phyloP scores from a whole-genome alignment of 2,329 filamentous ascomycete species.

The Diplodia scrobiculata region DNA sequence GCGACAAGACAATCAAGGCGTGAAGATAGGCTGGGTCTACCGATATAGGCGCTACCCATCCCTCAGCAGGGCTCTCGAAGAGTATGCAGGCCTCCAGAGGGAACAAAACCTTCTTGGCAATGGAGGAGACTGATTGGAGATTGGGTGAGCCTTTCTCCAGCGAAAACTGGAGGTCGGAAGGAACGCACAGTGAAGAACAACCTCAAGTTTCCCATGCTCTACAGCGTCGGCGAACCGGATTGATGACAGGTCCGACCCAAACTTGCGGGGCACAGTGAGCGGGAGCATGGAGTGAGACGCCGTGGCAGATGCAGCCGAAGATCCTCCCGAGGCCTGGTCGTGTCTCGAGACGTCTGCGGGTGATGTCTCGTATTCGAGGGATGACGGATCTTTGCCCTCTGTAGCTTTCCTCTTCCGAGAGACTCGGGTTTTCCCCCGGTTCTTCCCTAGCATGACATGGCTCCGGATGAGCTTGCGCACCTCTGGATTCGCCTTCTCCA shows the following conservation, averaged over 20 bases:
- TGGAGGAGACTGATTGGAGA: neutral
- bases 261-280: no score
- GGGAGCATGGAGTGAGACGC: no score
- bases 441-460: constrained; percentile 52
- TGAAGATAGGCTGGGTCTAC: neutral
- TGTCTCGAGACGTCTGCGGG: no score
- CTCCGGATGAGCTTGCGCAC: constrained; percentile 46
- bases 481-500: constrained; percentile 38
- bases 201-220: neutral
- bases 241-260: no score
- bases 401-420: neutral
- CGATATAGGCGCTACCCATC: neutral
- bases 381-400: neutral
- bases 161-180: neutral
- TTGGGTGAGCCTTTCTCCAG: neutral
- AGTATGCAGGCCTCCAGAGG: neutral
- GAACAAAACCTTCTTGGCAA: neutral
- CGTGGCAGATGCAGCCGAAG: neutral
- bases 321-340: no score
- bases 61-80: neutral
- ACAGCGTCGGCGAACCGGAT: neutral
- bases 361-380: no score
- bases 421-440: constrained; percentile 37
- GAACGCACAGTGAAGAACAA: neutral
- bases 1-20: neutral